phyloP scores from a whole-genome alignment of 192 early-diverging fungal species.

The Entomortierella chlamydospora region DNA sequence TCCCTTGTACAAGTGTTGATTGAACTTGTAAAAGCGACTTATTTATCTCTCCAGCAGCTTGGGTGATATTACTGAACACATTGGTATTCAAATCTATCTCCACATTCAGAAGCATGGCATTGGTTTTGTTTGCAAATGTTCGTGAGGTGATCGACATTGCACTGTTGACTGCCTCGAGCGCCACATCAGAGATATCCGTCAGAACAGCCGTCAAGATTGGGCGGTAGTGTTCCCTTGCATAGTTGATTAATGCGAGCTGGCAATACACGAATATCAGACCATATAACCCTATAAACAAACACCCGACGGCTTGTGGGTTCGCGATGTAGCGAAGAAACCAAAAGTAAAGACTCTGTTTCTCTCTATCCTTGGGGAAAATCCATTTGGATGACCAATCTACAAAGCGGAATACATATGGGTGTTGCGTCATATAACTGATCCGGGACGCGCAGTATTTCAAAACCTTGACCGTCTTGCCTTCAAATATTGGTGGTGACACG shows the following conservation, averaged over 20 bases:
- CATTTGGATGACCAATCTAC: slow-evolving; percentile 1
- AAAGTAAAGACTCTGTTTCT: slow-evolving; percentile 20
- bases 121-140: slow-evolving; percentile 21
- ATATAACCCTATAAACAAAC: slow-evolving; percentile 35
- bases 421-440: slow-evolving; percentile 9
- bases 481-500: background rate
- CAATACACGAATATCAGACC: slow-evolving; percentile 28
- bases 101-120: slow-evolving; percentile 4
- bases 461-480: background rate
- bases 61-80: slow-evolving; percentile 22
- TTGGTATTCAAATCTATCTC: slow-evolving; percentile 29
- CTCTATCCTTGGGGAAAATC: slow-evolving; percentile 12
- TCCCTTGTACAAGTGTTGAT: slow-evolving; percentile 3
- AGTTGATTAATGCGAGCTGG: slow-evolving; percentile 37
- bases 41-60: slow-evolving; percentile 10
- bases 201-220: background rate
- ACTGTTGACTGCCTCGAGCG: background rate
- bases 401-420: slow-evolving; percentile 24
- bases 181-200: slow-evolving; percentile 1
- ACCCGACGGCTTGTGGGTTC: slow-evolving; percentile 25
- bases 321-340: slow-evolving; percentile 51
- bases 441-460: background rate
- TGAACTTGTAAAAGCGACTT: slow-evolving; percentile 3
- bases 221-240: slow-evolving; percentile 16
- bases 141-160: slow-evolving; percentile 7